phyloP scores from a whole-genome alignment of 1,139 yeast genomes.

The Wickerhamomyces sp. region DNA sequence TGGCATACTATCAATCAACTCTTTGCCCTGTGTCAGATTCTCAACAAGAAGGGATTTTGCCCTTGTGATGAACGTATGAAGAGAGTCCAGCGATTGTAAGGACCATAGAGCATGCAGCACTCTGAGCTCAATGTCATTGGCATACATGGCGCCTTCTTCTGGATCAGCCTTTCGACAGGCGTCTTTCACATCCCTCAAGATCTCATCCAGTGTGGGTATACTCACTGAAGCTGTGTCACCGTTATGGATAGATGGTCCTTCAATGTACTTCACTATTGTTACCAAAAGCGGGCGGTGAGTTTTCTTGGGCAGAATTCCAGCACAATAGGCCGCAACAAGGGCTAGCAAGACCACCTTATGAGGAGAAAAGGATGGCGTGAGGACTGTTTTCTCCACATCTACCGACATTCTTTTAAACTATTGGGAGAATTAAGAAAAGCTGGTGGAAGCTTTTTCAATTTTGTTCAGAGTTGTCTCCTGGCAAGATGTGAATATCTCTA shows the following conservation, averaged over 20 bases:
- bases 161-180: conserved; percentile 18
- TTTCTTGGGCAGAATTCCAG: conserved; percentile 29
- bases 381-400: conserved; percentile 7
- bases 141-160: conserved; percentile 15
- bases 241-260: conserved; percentile 22
- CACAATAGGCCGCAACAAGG: conserved; percentile 34
- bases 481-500: too few species aligned
- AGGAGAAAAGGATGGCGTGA: conserved; percentile 32
- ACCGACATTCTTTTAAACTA: background rate
- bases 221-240: conserved; percentile 11
- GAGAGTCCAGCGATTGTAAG: conserved; percentile 25
- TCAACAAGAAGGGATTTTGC: conserved; percentile 24
- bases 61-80: conserved; percentile 27
- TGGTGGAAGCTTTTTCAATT: too few species aligned
- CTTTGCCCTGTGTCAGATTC: conserved; percentile 16
- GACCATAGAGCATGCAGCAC: conserved; percentile 24
- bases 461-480: too few species aligned
- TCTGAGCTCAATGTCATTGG: conserved; percentile 24
- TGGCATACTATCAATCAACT: conserved; percentile 9
- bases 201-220: conserved; percentile 19
- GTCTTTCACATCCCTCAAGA: conserved; percentile 12
- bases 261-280: conserved; percentile 31
- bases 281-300: conserved; percentile 32
- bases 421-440: too few species aligned
- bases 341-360: conserved; percentile 33